Base-by-base conservation (phyloP, 2,329 filamentous ascomycete genomes). In the Diaporthe sp. region DNA sequence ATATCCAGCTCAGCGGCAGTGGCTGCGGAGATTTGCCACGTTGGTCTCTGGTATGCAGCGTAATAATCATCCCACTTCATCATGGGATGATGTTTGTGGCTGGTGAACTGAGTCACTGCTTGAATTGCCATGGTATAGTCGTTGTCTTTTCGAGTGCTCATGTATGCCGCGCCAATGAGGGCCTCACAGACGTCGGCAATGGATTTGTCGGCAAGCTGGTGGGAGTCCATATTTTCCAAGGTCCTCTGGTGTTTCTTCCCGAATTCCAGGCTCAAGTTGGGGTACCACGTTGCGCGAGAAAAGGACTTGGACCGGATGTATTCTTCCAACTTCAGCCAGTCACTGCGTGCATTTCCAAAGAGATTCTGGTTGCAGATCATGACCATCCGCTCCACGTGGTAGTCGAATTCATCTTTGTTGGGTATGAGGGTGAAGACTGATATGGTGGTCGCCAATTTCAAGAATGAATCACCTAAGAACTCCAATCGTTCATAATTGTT, bases 131-230 rank as follows among this genome's bases (percentile, higher is more conserved):
- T 81, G 79, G 92, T 88, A 79, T 92, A 88, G 74, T 84, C 81
- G 28, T 80, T 81, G 1, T 79, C 80, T 7, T 84, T 79, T 50
- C 82, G 80, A 4, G 83, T 83, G 0, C 87, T 88, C 52, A 93
- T 83, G 69, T 93, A 92, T 0, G 96, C 93, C 3, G 96, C 97
- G 8, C 96, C 97, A 64, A 99, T 98, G 73, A 98, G 85, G 0
- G 97, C 96, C 82, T 98, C 97, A 76, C 95, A 98, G 0, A 98
- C 95, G 82, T 98, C 97, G 4, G 97, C 96, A 79, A 98, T 93
- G 0, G 94, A 93, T 85, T 99, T 99, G 83, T 98, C 94, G 0
- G 92, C 92, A 2, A 99, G 88, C 0, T 85, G 86, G 80, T 98
- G 96, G 13, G 84, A 88, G 8, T 85, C 82, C 35, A 84, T 86